A percentile compares a stretch with the other conserved stretches of the same genome.
Evolutionary conservation across 208 protist species (phyloP).

Genomic region (Trypanosoma vivax): DNA sequence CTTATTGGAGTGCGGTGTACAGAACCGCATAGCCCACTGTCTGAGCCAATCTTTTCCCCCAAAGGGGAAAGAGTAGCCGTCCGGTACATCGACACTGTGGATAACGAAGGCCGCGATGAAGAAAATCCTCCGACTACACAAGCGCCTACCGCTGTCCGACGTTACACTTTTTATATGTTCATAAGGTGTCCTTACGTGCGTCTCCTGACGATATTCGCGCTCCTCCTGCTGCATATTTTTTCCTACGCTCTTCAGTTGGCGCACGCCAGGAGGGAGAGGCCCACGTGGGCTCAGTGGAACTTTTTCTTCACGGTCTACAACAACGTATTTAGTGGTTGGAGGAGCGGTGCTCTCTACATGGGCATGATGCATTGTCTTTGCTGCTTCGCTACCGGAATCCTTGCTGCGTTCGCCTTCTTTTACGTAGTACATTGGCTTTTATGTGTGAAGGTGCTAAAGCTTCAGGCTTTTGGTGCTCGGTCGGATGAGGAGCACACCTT

Average conservation of each 20-base stretch:
- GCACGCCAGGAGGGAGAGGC: constrained; percentile 3
- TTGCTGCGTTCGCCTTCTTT: constrained; percentile 14
- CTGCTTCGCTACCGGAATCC: constrained; percentile 8
- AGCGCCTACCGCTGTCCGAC: no score
- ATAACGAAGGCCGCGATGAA: no score
- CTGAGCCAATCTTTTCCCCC: no score
- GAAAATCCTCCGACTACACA: no score
- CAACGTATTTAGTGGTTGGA: constrained; percentile 22
- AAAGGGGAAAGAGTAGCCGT: no score
- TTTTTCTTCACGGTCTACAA: constrained; percentile 27
- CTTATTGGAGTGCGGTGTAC: no score
- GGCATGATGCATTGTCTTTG: constrained; percentile 20
- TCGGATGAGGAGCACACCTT: constrained; percentile 16
- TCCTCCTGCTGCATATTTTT: constrained; percentile 24
- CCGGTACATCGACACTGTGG: no score
- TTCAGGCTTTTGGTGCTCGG: constrained; percentile 30
- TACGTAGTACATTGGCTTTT: constrained; percentile 12
- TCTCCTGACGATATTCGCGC: no score
- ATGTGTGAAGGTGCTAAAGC: constrained; percentile 16
- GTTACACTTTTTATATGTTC: no score
- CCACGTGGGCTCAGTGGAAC: constrained; percentile 14
- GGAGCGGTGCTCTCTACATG: constrained; percentile 35
- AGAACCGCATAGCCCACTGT: no score
- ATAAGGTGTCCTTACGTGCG: no score
- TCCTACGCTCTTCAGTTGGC: constrained; percentile 19